Conservation (phyloP, 140 eudicot species). For the Flaveria floridana region DNA sequence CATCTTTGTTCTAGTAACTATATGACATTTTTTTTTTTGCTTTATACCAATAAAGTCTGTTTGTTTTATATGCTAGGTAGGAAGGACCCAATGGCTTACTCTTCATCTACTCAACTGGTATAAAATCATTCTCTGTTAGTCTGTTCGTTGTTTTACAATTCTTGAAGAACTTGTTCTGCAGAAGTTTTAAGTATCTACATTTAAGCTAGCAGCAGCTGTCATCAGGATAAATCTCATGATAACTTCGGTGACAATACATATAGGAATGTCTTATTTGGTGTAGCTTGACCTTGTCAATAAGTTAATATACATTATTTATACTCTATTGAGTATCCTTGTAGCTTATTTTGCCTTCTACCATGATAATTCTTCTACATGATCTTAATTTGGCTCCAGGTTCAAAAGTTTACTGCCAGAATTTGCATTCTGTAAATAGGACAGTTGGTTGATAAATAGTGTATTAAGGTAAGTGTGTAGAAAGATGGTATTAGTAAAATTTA, state of each 20-base stretch:
- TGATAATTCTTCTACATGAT: neutral
- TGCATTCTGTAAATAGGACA: neutral
- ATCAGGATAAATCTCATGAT: neutral
- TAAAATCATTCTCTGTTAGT: conserved; percentile 3
- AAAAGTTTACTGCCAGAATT: neutral
- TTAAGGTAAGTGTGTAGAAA: neutral
- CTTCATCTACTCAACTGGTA: conserved; percentile 38
- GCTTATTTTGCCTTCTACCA: neutral
- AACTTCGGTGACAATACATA: neutral
- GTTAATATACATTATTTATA: neutral
- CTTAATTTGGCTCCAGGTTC: conserved; percentile 2
- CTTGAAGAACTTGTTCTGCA: neutral
- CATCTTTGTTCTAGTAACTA: neutral
- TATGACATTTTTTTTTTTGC: neutral
- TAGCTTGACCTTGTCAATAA: neutral
- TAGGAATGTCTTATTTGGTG: neutral
- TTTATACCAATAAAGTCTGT: neutral
- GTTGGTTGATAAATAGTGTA: neutral
- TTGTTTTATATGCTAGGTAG: conserved; percentile 26
- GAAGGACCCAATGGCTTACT: conserved; percentile 36
- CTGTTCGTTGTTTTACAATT: neutral
- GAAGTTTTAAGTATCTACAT: conserved; percentile 1
- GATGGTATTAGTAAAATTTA: neutral
- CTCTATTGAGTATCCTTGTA: neutral
- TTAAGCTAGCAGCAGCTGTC: conserved; percentile 1